Base-by-base conservation (phyloP, 2,329 filamentous ascomycete genomes). In the Incumbomyces lentus region DNA sequence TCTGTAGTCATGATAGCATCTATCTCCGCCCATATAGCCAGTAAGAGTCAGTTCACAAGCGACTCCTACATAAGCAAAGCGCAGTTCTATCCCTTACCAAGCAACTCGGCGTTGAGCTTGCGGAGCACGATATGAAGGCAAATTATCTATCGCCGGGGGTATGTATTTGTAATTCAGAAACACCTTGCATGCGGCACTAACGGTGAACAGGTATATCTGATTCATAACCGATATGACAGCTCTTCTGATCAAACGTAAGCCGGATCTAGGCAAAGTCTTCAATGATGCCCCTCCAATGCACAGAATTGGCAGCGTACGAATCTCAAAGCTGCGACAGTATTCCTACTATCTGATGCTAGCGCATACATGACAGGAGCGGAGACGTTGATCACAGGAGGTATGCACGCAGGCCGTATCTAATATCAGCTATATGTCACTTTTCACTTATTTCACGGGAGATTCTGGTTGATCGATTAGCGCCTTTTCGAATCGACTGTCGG, bases 51-150 rank as follows among this genome's bases (percentile, higher is more conserved):
- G 36, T 19, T 26, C 16, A 42, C 44, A 1, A 53, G 50, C 22
- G 50, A 44, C 18, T 56, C 54, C 39, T 50, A 46, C 34, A 44
- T 47, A 11, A 52, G 66, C 43, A 72, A 73, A 57, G 69, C 16
- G 69, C 66, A 13, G 59, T 45, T 49, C 56, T 33, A 54, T 59
- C 51, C 31, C 60, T 64, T 55, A 58, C 54, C 17, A 55, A 58
- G 33, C 59, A 60, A n/a, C 52, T 65, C 11, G 68, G 67, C 10
- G 71, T 72, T 64, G 70, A 73, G 57, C 70, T 70, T 67, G 64
- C 67, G 17, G 59, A 68, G 47, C 47, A n/a, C n/a, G n/a, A n/a
- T n/a, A n/a, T n/a, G n/a, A n/a, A n/a, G n/a, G n/a, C n/a, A n/a
- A n/a, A n/a, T n/a, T n/a, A n/a, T n/a, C n/a, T n/a, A n/a, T n/a